Base-by-base conservation (phyloP, 148 eudicot species). In the Pouteria glomerata region DNA sequence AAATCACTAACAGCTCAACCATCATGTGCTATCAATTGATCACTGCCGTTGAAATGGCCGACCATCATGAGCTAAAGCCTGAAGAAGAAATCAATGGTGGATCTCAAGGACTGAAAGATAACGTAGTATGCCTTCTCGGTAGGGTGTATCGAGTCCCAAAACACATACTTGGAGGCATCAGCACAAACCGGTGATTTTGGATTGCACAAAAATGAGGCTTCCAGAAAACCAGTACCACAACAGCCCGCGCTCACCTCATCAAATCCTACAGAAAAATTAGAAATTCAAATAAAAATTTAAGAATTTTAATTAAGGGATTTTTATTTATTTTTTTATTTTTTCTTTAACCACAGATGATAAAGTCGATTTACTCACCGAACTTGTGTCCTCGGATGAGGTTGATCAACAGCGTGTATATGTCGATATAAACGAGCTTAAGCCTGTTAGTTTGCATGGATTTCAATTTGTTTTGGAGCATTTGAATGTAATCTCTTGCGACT, bases 401-500 rank as follows among this genome's bases (percentile, higher is more conserved):
- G n/a, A n/a, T n/a, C n/a, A n/a, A n/a, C n/a, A n/a, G n/a, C n/a
- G n/a, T n/a, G n/a, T n/a, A n/a, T n/a, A n/a, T n/a, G n/a, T n/a
- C n/a, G n/a, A n/a, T n/a, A n/a, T n/a, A n/a, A n/a, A n/a, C n/a
- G n/a, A n/a, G n/a, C n/a, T n/a, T n/a, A n/a, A n/a, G n/a, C n/a
- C n/a, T n/a, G n/a, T n/a, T n/a, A n/a, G n/a, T n/a, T n/a, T n/a
- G n/a, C n/a, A n/a, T n/a, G n/a, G n/a, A n/a, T n/a, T n/a, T n/a
- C n/a, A n/a, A n/a, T n/a, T n/a, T n/a, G 21, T 4, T 51, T 69
- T 79, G 71, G 44, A 88, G 82, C 65, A 77, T 62, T 3, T 58
- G 56, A 71, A 88, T 90, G 82, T 78, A 88, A 26, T 80, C 81
- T 8, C 21, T 74, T 1, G 97, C 86, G 16, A 83, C 65, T 6